These are phyloP conservation scores for Rhizomucor pusillus DNA, from an alignment of 371 early-diverging fungal species.

Conservation along the genomic window DNA sequence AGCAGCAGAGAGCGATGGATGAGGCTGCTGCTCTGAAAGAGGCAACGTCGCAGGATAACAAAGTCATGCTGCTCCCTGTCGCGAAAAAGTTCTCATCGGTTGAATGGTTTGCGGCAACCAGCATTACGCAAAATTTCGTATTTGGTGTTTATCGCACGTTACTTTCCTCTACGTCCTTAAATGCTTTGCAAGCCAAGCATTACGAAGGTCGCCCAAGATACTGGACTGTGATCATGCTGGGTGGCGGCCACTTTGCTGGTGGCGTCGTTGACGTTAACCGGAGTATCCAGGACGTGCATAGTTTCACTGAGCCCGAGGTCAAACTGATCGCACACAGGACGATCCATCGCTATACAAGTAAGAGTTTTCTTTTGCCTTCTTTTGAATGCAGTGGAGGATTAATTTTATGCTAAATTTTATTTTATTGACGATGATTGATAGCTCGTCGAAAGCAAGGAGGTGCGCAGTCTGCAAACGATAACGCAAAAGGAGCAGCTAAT, in stretches of 20 bases:
- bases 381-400: neutral
- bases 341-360: conserved; percentile 90
- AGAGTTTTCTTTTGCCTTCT: conserved; percentile 1
- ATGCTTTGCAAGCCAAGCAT: conserved; percentile 14
- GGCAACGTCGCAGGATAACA: conserved; percentile 15
- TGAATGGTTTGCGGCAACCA: conserved; percentile 46
- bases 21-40: conserved; percentile 27
- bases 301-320: conserved; percentile 25
- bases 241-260: conserved; percentile 91
- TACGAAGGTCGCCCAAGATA: conserved; percentile 27
- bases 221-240: conserved; percentile 82
- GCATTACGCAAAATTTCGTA: conserved; percentile 29
- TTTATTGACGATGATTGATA: conserved; percentile 8
- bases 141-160: conserved; percentile 62
- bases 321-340: conserved; percentile 76
- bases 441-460: conserved; percentile 95
- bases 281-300: conserved; percentile 31
- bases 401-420: neutral
- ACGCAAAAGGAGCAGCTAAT: conserved; percentile 79
- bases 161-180: conserved; percentile 12
- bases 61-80: conserved; percentile 9
- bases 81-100: conserved; percentile 38
- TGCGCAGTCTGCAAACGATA: conserved; percentile 80
- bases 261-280: conserved; percentile 75
- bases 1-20: conserved; percentile 30